phyloP scores from a whole-genome alignment of 164 flowering plant species.

The Tetracentron sinense region DNA sequence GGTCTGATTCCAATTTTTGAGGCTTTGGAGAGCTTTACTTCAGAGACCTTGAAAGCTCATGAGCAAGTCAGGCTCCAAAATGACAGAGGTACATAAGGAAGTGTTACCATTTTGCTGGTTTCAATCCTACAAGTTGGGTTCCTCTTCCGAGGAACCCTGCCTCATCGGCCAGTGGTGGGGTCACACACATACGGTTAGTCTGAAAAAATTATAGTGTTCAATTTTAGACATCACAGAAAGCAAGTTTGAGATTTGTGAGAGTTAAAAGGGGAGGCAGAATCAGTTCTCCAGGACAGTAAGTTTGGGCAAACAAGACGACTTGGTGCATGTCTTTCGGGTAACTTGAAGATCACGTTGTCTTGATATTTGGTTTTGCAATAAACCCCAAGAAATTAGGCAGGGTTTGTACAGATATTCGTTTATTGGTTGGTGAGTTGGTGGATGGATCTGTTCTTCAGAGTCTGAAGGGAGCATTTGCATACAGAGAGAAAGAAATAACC shows the following conservation, averaged over 20 bases:
- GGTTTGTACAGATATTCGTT: conserved; percentile 46
- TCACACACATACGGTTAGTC: background rate
- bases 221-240: background rate
- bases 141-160: conserved; percentile 8
- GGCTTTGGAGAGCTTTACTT: conserved; percentile 63
- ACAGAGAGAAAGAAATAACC: conserved; percentile 1
- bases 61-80: conserved; percentile 60
- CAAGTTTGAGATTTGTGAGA: too few relatives aligned
- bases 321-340: background rate
- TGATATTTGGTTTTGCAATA: background rate
- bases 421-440: conserved; percentile 19
- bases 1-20: conserved; percentile 84
- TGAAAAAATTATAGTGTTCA: background rate
- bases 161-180: background rate
- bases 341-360: background rate
- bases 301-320: background rate
- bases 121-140: conserved; percentile 1
- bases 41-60: conserved; percentile 60
- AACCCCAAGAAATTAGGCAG: conserved; percentile 13
- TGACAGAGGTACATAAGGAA: conserved; percentile 18
- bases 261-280: background rate
- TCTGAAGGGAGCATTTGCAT: conserved; percentile 9
- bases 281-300: background rate
- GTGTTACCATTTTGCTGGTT: background rate
- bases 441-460: background rate